Percentiles rank a stretch among this genome's conserved stretches.
Conservation (phyloP, 225 moss, liverwort and hornwort species). For the Pleurozium schreberi region DNA sequence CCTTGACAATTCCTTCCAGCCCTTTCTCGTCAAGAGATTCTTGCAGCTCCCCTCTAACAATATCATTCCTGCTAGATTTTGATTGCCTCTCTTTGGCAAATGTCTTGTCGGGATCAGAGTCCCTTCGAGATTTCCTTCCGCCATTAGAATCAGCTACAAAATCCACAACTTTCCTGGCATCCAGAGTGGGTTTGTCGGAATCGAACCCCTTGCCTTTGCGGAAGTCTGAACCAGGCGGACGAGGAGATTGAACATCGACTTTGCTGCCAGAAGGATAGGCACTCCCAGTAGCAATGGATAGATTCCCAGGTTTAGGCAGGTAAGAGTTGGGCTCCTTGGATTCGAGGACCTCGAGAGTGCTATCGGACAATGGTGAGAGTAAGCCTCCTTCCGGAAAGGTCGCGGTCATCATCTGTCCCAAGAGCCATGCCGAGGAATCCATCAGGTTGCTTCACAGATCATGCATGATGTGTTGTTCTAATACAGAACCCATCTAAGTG, state of each 20-base stretch:
- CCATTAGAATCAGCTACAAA: conserved; percentile 27
- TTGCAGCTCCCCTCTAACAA: conserved; percentile 14
- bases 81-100: conserved; percentile 23
- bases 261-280: conserved; percentile 22
- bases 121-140: conserved; percentile 46
- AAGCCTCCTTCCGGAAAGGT: conserved; percentile 52
- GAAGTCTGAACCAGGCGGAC: conserved; percentile 10
- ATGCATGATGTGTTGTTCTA: conserved; percentile 2
- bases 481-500: conserved; percentile 9
- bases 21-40: conserved; percentile 24
- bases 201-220: conserved; percentile 32
- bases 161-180: conserved; percentile 26
- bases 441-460: conserved; percentile 19
- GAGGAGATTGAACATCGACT: conserved; percentile 20
- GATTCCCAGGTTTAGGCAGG: conserved; percentile 23
- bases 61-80: conserved; percentile 27
- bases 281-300: conserved; percentile 8
- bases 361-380: conserved; percentile 56
- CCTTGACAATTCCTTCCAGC: conserved; percentile 29
- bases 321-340: conserved; percentile 20
- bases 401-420: conserved; percentile 71
- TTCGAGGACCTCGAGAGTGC: conserved; percentile 27
- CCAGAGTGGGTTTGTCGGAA: conserved; percentile 27
- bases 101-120: conserved; percentile 36
- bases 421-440: conserved; percentile 18